phyloP scores from a whole-genome alignment of 2,329 filamentous ascomycete genomes.

The Venturia asperata region DNA sequence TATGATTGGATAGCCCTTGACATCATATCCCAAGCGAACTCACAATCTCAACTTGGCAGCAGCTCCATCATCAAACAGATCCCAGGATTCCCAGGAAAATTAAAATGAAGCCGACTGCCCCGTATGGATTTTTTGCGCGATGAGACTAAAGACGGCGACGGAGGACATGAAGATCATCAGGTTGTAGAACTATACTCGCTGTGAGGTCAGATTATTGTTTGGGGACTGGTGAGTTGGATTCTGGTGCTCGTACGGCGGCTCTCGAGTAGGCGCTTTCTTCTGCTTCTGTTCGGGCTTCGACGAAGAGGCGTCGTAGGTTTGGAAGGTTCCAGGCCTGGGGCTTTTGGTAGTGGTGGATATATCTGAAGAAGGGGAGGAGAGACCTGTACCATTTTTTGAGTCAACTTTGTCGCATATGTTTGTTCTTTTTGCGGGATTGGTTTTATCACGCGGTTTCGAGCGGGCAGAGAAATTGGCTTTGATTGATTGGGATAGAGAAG shows the following conservation, averaged over 20 bases:
- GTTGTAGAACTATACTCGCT: constrained; percentile 75
- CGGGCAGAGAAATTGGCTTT: no score
- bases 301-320: constrained; percentile 91
- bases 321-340: constrained; percentile 66
- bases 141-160: constrained; percentile 85
- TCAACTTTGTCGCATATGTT: no score
- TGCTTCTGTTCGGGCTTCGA: constrained; percentile 84
- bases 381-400: neutral
- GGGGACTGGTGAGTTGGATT: neutral
- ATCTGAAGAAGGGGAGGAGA: constrained; percentile 62
- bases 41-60: no score
- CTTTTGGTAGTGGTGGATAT: constrained; percentile 61
- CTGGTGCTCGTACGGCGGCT: constrained; percentile 61
- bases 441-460: no score
- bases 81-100: neutral
- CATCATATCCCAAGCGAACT: no score
- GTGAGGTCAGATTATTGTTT: constrained; percentile 9
- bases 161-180: constrained; percentile 94
- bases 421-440: no score
- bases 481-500: no score
- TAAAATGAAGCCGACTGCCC: constrained; percentile 7
- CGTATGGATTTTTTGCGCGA: constrained; percentile 74
- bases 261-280: constrained; percentile 93
- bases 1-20: no score
- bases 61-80: no score